Evolutionary conservation across 257 asterid genomes (phyloP), one percentile per base, ranked within the genome.

Genomic region (Dorcoceras hygrometricum): DNA sequence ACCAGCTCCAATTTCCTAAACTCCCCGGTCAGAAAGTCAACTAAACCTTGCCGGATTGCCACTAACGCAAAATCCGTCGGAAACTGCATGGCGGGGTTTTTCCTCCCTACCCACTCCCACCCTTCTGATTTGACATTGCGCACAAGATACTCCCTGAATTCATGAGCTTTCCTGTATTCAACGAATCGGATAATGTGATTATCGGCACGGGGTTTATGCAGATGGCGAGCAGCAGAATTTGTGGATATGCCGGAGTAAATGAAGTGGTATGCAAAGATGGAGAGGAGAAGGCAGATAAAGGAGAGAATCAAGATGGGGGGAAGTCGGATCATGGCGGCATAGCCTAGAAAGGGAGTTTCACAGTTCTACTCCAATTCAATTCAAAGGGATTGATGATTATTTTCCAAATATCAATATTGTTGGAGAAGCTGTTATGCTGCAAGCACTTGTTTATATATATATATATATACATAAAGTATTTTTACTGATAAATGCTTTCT

Each of bases 91-190:
- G 99, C 97, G 25, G 95, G 86, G 68, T 93, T 93, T 58, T 70
- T 80, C 82, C 99, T 78, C 72, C 82, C 95, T 57, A 93, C 85
- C 97, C 99, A 93, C 71, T 81, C 76, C 99, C 99, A 93, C 8
- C 96, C 97, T 29, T 78, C 31, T 0, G 83, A 86, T 76, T 80
- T 76, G 51, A 93, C 85, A 34, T 77, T 76, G 59, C 72, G 74
- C 75, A 78, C 82, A 31, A 93, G 90, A 82, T 93, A 93, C n/a
- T 62, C 80, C 69, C 66, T 82, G 56, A 78, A 89, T 27, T 83
- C 84, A 36, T 79, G 72, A 23, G 87, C 85, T 57, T 77, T 82
- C 76, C 75, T 78, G 78, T 90, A 93, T 4, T 71, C 76, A 28
- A 71, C 7, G 66, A 93, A 93, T 62, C 97, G 85, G 69, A 93